Evolutionary conservation across 163 green algal genomes (phyloP), one percentile per base, ranked within the genome.

Genomic region (Botryococcus braunii): DNA sequence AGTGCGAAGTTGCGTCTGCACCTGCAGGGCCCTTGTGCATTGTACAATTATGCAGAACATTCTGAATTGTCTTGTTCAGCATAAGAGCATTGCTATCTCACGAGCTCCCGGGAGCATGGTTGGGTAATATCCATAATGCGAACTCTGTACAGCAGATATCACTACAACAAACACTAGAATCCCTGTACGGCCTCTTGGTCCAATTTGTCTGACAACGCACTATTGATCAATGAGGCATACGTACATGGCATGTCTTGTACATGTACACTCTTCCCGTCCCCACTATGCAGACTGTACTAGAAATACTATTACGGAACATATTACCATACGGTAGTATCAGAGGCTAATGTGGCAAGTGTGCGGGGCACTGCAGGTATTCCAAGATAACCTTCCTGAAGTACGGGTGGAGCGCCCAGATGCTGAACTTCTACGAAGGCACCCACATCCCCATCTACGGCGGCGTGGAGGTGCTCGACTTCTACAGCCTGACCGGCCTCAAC

Each of bases 381-480:
- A 83, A 84, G 68, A 75, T 84, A 7, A 62, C 77, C 68, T 84
- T 81, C 29, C 39, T 76, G 9, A 43, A 60, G 11, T 79, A 86
- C 68, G 70, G 31, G 25, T 83, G 75, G 70, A 65, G 67, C 2
- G 75, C 80, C 0, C 57, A 79, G 31, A 86, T 86, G 80, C 56
- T 79, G 41, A 84, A 86, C 65, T 72, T 84, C 63, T 86, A 81
- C 38, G 59, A 66, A 38, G 38, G 27, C 1, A 36, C 34, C 4
- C 23, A 47, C 59, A 66, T 38, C 3, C 34, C 25, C 2, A 38
- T 66, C 56, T 48, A 62, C 50, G 25, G 52, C 7, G n/a, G n/a
- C n/a, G n/a, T 64, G 29, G 31, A 48, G 37, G 21, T 74, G 38
- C 70, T 89, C 11, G 61, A 82, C 3, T 88, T 83, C 64, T 90